Conservation (phyloP, 2,329 filamentous ascomycete genomes). For the Harringtonia lauricola region DNA sequence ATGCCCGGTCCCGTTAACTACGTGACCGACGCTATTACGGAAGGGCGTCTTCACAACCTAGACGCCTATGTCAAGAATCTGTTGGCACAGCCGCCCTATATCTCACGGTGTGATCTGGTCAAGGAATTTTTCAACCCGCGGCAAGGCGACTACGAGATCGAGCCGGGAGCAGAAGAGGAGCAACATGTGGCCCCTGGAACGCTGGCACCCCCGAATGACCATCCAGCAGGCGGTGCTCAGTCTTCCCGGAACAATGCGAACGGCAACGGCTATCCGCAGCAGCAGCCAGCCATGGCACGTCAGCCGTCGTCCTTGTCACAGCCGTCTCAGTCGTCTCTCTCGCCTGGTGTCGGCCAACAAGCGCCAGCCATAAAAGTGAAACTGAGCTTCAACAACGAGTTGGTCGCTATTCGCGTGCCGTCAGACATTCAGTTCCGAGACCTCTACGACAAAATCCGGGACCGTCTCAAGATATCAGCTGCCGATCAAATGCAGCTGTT, state of each 20-base stretch:
- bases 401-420: conserved; percentile 84
- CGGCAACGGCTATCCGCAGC: conserved; percentile 27
- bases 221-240: neutral
- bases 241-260: conserved; percentile 42
- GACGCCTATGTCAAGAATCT: conserved; percentile 95
- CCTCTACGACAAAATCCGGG: conserved; percentile 72
- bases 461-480: conserved; percentile 64
- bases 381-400: conserved; percentile 83
- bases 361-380: conserved; percentile 75
- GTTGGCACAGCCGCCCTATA: conserved; percentile 71
- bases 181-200: conserved; percentile 36
- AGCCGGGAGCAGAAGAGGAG: conserved; percentile 47
- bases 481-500: conserved; percentile 66
- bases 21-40: conserved; percentile 95
- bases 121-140: conserved; percentile 85
- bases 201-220: neutral
- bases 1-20: conserved; percentile 98
- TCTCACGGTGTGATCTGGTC: conserved; percentile 73
- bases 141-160: conserved; percentile 87
- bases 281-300: conserved; percentile 27
- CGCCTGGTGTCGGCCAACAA: conserved; percentile 34
- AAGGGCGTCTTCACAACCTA: conserved; percentile 81
- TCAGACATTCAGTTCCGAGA: conserved; percentile 67
- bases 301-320: conserved; percentile 38
- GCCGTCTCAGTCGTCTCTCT: conserved; percentile 45